Percentiles rank a stretch among this genome's conserved stretches.
Conservation (phyloP, 441 rosid species). For the Dalechampia spathulata region DNA sequence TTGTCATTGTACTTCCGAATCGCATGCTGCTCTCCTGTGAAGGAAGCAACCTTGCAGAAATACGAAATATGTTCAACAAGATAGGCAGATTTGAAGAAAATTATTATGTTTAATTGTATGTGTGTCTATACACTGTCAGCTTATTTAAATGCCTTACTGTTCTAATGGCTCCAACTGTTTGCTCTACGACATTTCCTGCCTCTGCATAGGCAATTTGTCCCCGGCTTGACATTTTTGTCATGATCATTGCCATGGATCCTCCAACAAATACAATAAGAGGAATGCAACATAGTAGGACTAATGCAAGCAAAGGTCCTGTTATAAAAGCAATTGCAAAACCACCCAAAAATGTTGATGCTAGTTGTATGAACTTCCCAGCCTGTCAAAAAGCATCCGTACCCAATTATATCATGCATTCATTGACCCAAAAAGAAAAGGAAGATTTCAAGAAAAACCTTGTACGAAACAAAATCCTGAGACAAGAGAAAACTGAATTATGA, state of each 20-base stretch:
- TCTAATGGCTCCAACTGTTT: constrained; percentile 68
- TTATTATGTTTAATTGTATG: too few relatives aligned
- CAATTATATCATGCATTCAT: background rate
- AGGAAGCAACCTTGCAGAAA: constrained; percentile 52
- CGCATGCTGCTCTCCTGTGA: constrained; percentile 64
- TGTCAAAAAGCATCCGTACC: constrained; percentile 11
- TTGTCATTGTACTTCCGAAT: constrained; percentile 42
- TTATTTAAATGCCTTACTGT: constrained; percentile 36
- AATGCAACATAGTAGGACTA: constrained; percentile 44
- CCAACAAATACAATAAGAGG: constrained; percentile 54
- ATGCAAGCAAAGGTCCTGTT: constrained; percentile 53
- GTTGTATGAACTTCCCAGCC: constrained; percentile 74
- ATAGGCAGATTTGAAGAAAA: background rate
- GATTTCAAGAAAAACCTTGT: too few relatives aligned
- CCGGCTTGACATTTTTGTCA: constrained; percentile 47
- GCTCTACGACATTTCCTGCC: constrained; percentile 66
- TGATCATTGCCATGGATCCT: constrained; percentile 35
- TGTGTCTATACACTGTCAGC: background rate
- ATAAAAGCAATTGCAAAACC: constrained; percentile 53
- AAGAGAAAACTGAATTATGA: background rate
- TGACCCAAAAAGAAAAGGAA: too few relatives aligned
- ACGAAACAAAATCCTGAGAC: too few relatives aligned
- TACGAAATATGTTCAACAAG: background rate
- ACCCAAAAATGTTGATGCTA: constrained; percentile 50
- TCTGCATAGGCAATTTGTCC: constrained; percentile 61